Base-by-base conservation (phyloP, 2,329 filamentous ascomycete species). In the Neurospora sp. region DNA sequence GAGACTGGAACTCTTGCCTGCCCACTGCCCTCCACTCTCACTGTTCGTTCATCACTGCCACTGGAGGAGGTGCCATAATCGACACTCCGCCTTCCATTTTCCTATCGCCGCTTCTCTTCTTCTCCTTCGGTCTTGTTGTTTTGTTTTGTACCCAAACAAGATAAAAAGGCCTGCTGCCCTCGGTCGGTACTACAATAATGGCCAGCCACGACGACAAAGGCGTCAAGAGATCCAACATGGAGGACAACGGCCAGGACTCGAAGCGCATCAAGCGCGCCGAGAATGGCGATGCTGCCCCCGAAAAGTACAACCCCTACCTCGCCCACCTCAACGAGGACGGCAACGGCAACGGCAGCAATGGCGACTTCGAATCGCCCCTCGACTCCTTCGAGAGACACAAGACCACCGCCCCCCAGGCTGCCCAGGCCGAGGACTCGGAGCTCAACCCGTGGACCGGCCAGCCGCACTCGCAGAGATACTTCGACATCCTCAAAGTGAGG, bases 381-480 rank as follows among this genome's bases (percentile, higher is more conserved):
- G 84, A 85, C 57, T 84, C 86, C 71, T 89, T 97, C 81, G 88
- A 87, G 80, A 89, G 92, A 74, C 93, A 97, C 80, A 82, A 88
- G 70, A 96, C 93, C 1, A 98, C 93, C 2, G 89, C 93, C 5
- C 84, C 86, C 72, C 86, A 93, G 81, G 93, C 93, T 3, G 81
- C 84, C 73, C 83, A 84, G 76, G 91, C 90, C 2, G 96, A 99
- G 82, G 88, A 97, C 81, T 88, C 89, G 15, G 90, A 93, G 23
- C 81, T 85, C 75, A 99, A 97, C 78, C 91, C 95, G 28, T 97
- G 97, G 84, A 99, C 89, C 67, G 89, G 90, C 71, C 83, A 86
- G 70, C 84, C 88, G 15, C 90, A 97, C 76, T 93, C 93, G 66
- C 86, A 89, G 74, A 89, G 91, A 77, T 99, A 99, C 84, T 93